Evolutionary conservation across 148 eudicot genomes (phyloP).

Genomic region (Spergularia marina): DNA sequence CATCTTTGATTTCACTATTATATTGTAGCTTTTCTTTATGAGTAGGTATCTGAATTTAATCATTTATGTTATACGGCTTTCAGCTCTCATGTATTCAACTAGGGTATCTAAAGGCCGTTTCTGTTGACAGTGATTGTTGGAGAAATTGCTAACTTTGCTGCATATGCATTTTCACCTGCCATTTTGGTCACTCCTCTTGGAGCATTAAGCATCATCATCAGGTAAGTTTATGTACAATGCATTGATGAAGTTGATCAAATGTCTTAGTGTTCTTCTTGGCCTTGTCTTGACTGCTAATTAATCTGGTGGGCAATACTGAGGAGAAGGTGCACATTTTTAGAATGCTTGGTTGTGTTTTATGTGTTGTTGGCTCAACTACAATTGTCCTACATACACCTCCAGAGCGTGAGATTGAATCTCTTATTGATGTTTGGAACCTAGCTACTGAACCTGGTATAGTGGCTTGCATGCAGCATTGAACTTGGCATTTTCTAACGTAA

Average conservation of each 20-base stretch:
- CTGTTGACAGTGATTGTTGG: slow-evolving; percentile 74
- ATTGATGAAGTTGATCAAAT: background rate
- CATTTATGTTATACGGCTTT: background rate
- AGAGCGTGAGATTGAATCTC: slow-evolving; percentile 69
- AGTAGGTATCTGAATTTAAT: background rate
- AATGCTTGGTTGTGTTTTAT: slow-evolving; percentile 70
- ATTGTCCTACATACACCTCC: slow-evolving; percentile 87
- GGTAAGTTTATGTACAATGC: slow-evolving; percentile 30
- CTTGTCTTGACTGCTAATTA: slow-evolving; percentile 26
- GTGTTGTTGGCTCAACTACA: slow-evolving; percentile 81
- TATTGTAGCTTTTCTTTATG: background rate
- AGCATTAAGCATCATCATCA: slow-evolving; percentile 81
- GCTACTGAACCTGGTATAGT: slow-evolving; percentile 79
- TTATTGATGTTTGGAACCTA: slow-evolving; percentile 73
- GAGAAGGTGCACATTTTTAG: slow-evolving; percentile 77
- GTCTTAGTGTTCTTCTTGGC: background rate
- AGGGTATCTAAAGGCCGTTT: slow-evolving; percentile 20
- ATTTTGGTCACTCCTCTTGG: slow-evolving; percentile 88
- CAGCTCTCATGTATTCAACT: background rate
- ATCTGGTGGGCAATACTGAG: slow-evolving; percentile 53
- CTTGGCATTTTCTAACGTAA: background rate
- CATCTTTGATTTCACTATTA: background rate
- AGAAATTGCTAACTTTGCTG: slow-evolving; percentile 84
- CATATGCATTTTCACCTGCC: slow-evolving; percentile 91
- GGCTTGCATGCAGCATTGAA: slow-evolving; percentile 12